A percentile compares a stretch with the other conserved stretches of the same genome.
Evolutionary conservation across 2,329 filamentous ascomycete genomes (phyloP).

Genomic region (Magnaporthiopsis rhizophila): DNA sequence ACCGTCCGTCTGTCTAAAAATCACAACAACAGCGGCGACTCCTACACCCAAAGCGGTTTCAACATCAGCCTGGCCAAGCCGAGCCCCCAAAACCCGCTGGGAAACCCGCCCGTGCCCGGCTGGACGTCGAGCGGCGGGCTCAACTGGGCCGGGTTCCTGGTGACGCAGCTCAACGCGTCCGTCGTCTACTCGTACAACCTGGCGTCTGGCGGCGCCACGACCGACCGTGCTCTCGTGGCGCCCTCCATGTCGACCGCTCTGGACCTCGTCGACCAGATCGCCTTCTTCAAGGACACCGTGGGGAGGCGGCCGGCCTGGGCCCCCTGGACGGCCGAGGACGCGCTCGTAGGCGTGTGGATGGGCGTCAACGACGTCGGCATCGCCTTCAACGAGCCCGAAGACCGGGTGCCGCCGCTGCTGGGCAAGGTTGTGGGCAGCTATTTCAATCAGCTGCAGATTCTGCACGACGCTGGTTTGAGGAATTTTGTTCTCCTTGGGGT

Average conservation of each 20-base stretch:
- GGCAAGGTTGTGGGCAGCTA: slow-evolving; percentile 34
- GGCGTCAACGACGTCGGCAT: slow-evolving; percentile 48
- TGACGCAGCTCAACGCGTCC: slow-evolving; percentile 31
- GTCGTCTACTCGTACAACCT: slow-evolving; percentile 39
- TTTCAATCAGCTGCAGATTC: slow-evolving; percentile 28
- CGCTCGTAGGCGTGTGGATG: slow-evolving; percentile 43
- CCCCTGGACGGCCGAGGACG: slow-evolving; percentile 33
- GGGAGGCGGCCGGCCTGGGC: slow-evolving; percentile 22
- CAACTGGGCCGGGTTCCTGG: slow-evolving; percentile 40
- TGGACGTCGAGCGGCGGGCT: slow-evolving; percentile 36
- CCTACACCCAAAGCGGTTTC: slow-evolving; percentile 41
- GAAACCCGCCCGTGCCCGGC: slow-evolving; percentile 49
- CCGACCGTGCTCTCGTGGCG: slow-evolving; percentile 37
- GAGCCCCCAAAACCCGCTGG: slow-evolving; percentile 45
- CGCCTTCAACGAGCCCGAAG: slow-evolving; percentile 32
- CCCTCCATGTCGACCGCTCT: slow-evolving; percentile 39
- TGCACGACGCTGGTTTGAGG: slow-evolving; percentile 45
- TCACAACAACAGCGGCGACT: slow-evolving; percentile 2
- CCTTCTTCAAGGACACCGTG: slow-evolving; percentile 28
- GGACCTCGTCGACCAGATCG: slow-evolving; percentile 44
- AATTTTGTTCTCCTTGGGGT: slow-evolving; percentile 54
- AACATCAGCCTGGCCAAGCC: slow-evolving; percentile 39
- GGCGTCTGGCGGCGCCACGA: slow-evolving; percentile 41
- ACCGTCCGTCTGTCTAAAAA: neutral
- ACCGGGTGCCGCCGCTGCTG: slow-evolving; percentile 24